Evolutionary conservation across 768 basidiomycete species (phyloP).

Genomic region (Collybia nuda): DNA sequence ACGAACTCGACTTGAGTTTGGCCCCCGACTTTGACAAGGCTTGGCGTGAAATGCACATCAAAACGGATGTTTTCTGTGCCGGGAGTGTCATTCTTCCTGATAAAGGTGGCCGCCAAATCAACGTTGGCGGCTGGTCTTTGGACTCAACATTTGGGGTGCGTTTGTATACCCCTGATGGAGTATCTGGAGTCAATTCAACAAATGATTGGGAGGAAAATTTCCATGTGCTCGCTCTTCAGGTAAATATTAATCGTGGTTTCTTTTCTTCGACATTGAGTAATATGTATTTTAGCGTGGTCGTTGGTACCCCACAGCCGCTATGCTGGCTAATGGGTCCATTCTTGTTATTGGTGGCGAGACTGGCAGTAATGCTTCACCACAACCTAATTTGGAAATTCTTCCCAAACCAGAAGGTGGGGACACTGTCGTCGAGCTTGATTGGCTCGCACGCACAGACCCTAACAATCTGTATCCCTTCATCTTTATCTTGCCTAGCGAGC

Average conservation of each 20-base stretch:
- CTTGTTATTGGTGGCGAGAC: constrained; percentile 75
- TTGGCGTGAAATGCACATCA: constrained; percentile 77
- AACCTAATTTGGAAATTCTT: constrained; percentile 71
- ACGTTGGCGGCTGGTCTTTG: constrained; percentile 71
- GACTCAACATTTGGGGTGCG: constrained; percentile 73
- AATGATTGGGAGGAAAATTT: constrained; percentile 81
- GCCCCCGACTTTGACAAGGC: constrained; percentile 46
- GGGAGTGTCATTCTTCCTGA: constrained; percentile 75
- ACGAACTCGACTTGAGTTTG: constrained; percentile 70
- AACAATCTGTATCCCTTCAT: constrained; percentile 83
- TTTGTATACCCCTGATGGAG: constrained; percentile 70
- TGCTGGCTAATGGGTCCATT: constrained; percentile 73
- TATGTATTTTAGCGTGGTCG: constrained; percentile 47
- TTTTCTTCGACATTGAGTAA: background rate
- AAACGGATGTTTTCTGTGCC: constrained; percentile 81
- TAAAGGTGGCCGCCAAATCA: constrained; percentile 63
- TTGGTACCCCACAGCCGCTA: constrained; percentile 72
- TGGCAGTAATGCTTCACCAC: constrained; percentile 64
- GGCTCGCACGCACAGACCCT: constrained; percentile 70
- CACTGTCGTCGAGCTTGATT: constrained; percentile 62
- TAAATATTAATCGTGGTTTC: constrained; percentile 19
- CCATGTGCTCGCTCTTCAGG: constrained; percentile 58
- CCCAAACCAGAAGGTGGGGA: constrained; percentile 65
- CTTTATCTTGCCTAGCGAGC: constrained; percentile 65
- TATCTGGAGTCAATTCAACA: constrained; percentile 66